Conservation (phyloP, 2,329 filamentous ascomycete genomes). For the Diplodia intermedia region DNA sequence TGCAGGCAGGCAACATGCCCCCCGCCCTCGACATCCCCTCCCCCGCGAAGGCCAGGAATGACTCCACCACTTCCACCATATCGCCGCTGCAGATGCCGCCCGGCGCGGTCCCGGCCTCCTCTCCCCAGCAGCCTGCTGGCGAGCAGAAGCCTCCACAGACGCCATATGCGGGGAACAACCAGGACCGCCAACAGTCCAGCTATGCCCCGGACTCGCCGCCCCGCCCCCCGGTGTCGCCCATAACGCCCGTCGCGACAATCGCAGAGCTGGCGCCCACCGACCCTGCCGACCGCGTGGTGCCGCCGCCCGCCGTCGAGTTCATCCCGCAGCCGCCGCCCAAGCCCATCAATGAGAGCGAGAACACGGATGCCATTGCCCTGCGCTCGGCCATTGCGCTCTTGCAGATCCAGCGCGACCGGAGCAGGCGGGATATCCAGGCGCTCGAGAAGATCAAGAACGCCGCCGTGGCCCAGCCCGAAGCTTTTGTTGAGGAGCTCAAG, state of each 20-base stretch:
- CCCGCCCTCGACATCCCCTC: constrained; percentile 40
- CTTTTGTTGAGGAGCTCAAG: constrained; percentile 72
- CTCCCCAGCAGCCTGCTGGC: constrained; percentile 1
- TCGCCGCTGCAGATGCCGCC: constrained; percentile 30
- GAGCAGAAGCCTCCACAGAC: constrained; percentile 22
- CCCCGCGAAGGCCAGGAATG: constrained; percentile 37
- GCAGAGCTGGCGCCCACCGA: constrained; percentile 46
- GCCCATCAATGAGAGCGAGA: constrained; percentile 60
- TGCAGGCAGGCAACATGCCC: constrained; percentile 42
- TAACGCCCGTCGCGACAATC: constrained; percentile 47
- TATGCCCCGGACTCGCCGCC: constrained; percentile 31
- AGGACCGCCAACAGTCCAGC: constrained; percentile 4
- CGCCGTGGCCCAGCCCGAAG: constrained; percentile 73
- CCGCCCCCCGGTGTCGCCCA: constrained; percentile 49
- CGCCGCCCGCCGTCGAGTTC: constrained; percentile 43
- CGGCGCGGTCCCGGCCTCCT: background rate
- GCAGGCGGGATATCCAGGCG: constrained; percentile 74
- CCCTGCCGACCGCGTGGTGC: constrained; percentile 36
- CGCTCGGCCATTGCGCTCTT: constrained; percentile 84
- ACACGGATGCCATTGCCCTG: constrained; percentile 87
- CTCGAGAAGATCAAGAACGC: constrained; percentile 73
- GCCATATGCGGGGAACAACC: constrained; percentile 20
- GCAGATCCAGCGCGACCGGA: constrained; percentile 83
- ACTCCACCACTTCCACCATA: constrained; percentile 29
- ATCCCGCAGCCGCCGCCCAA: constrained; percentile 52